These are phyloP conservation scores for Sonneratia alba DNA, from an alignment of 345 rosid genomes.

Conservation along the genomic window DNA sequence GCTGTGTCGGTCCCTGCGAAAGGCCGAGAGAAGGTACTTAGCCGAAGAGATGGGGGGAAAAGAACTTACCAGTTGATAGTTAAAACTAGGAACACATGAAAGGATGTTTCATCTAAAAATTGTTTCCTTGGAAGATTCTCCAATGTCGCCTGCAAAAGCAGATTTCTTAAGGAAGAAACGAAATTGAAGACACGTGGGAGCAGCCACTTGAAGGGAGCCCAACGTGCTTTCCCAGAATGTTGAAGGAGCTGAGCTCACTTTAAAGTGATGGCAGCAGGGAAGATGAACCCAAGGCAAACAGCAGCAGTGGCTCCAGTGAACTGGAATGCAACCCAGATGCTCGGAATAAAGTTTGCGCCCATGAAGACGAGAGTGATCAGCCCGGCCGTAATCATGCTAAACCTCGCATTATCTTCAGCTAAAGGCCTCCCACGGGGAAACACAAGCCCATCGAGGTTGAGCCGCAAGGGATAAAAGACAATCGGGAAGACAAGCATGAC, in stretches of 20 bases:
- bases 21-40: neutral
- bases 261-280: slow-evolving; percentile 76
- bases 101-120: too few relatives aligned
- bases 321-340: slow-evolving; percentile 97
- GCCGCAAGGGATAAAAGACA: slow-evolving; percentile 68
- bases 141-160: neutral
- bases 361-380: slow-evolving; percentile 54
- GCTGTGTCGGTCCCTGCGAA: slow-evolving; percentile 61
- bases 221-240: neutral
- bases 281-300: slow-evolving; percentile 87
- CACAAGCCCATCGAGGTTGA: slow-evolving; percentile 76
- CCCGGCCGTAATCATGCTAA: slow-evolving; percentile 43
- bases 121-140: too few relatives aligned
- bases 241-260: slow-evolving; percentile 38
- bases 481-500: slow-evolving; percentile 92
- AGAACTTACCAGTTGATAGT: neutral
- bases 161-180: neutral
- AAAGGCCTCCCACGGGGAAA: slow-evolving; percentile 63
- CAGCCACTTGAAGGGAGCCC: neutral
- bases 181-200: neutral
- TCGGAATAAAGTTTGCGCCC: slow-evolving; percentile 88
- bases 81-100: neutral
- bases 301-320: slow-evolving; percentile 93
- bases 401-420: slow-evolving; percentile 46
- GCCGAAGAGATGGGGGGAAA: too few relatives aligned